These are phyloP conservation scores for Neonectria coccinea DNA, from an alignment of 2,329 filamentous ascomycete genomes.

Conservation along the genomic window DNA sequence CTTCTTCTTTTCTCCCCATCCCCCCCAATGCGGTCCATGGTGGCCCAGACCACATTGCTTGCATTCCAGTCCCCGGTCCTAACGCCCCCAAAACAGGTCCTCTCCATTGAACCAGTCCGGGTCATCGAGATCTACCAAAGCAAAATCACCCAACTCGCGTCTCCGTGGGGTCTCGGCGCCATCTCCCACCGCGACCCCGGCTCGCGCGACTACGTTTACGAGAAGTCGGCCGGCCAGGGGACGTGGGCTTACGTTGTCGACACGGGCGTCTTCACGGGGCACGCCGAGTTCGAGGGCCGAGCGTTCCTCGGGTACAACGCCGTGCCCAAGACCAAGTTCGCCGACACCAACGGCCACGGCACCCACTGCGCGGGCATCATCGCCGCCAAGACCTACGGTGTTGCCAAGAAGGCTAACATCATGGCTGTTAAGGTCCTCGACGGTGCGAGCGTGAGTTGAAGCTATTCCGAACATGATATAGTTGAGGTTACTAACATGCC, in stretches of 20 bases:
- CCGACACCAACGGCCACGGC: constrained; percentile 58
- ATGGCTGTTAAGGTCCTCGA: constrained; percentile 61
- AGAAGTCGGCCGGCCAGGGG: constrained; percentile 54
- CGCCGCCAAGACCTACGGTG: constrained; percentile 57
- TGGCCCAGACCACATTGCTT: not conserved
- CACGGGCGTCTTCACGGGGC: constrained; percentile 62
- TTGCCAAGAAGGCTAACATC: constrained; percentile 57
- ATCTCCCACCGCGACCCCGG: constrained; percentile 56
- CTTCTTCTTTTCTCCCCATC: too few species aligned
- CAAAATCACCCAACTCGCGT: constrained; percentile 48
- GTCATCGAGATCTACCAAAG: constrained; percentile 44
- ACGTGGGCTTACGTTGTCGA: constrained; percentile 67
- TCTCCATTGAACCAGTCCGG: constrained; percentile 49
- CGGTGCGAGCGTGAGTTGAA: constrained; percentile 29
- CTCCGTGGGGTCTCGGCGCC: constrained; percentile 59
- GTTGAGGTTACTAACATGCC: not conserved
- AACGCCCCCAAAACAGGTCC: constrained; percentile 44
- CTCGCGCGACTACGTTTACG: constrained; percentile 55
- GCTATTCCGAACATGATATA: not conserved
- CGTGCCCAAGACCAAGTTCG: constrained; percentile 47
- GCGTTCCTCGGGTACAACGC: constrained; percentile 54
- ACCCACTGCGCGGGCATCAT: constrained; percentile 62
- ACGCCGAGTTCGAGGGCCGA: constrained; percentile 59
- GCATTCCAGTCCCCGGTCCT: constrained; percentile 3
- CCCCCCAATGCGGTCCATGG: not conserved